phyloP scores from a whole-genome alignment of 2,329 filamentous ascomycete genomes.

The Phialocephala subalpina region DNA sequence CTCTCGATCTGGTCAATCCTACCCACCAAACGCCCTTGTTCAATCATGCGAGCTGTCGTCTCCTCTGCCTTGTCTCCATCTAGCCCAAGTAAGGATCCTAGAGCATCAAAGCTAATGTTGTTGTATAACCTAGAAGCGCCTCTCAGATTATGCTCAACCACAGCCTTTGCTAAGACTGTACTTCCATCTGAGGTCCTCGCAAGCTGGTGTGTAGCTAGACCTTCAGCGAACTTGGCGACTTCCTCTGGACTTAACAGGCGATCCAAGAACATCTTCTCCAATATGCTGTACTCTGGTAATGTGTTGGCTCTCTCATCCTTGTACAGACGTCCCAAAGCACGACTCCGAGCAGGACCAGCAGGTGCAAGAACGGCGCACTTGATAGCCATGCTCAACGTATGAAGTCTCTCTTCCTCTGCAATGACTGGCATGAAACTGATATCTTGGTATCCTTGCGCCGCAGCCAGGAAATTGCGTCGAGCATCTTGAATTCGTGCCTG shows the following conservation, averaged over 20 bases:
- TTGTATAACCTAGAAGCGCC: slow-evolving; percentile 81
- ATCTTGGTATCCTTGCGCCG: slow-evolving; percentile 86
- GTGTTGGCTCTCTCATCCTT: slow-evolving; percentile 86
- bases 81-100: slow-evolving; percentile 81
- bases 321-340: slow-evolving; percentile 84
- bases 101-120: slow-evolving; percentile 78
- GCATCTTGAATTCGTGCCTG: slow-evolving; percentile 94
- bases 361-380: slow-evolving; percentile 93
- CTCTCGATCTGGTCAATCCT: slow-evolving; percentile 94
- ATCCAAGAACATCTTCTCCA: slow-evolving; percentile 98
- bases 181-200: slow-evolving; percentile 89
- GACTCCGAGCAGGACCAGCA: slow-evolving; percentile 84
- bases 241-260: slow-evolving; percentile 82
- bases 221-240: slow-evolving; percentile 84
- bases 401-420: slow-evolving; percentile 86
- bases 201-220: slow-evolving; percentile 86
- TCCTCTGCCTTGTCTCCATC: slow-evolving; percentile 84
- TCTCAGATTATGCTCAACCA: slow-evolving; percentile 95
- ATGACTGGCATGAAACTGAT: slow-evolving; percentile 81
- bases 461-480: slow-evolving; percentile 87
- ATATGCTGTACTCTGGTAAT: slow-evolving; percentile 82
- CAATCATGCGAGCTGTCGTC: slow-evolving; percentile 94
- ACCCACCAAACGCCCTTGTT: slow-evolving; percentile 87
- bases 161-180: slow-evolving; percentile 90
- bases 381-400: slow-evolving; percentile 86